These are phyloP conservation scores for Fusarium sp. DNA, from an alignment of 2,329 filamentous ascomycete genomes.

Conservation along the genomic window DNA sequence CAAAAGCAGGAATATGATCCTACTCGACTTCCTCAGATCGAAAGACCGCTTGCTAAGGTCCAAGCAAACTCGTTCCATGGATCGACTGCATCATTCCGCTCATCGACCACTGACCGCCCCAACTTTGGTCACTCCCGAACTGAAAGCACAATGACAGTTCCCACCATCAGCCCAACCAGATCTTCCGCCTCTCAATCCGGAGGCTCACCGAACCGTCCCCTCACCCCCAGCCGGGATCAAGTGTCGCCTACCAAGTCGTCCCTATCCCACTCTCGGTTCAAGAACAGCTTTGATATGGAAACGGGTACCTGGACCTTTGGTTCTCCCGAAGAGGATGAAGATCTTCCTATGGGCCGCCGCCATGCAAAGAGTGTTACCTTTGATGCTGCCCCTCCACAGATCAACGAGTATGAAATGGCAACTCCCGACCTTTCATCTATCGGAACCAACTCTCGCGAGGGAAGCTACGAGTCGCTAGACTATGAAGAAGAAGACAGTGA, in stretches of 20 bases:
- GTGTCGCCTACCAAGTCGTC: slow-evolving; percentile 90
- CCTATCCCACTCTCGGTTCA: slow-evolving; percentile 75
- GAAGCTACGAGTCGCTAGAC: slow-evolving; percentile 89
- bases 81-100: slow-evolving; percentile 66
- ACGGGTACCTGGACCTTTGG: slow-evolving; percentile 76
- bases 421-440: slow-evolving; percentile 96
- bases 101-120: slow-evolving; percentile 57
- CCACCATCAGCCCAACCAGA: slow-evolving; percentile 67
- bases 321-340: slow-evolving; percentile 66
- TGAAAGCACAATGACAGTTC: slow-evolving; percentile 67
- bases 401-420: slow-evolving; percentile 98
- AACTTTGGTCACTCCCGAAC: slow-evolving; percentile 59
- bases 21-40: slow-evolving; percentile 77
- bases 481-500: slow-evolving; percentile 78
- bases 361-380: slow-evolving; percentile 98
- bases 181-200: slow-evolving; percentile 52
- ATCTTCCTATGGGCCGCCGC: slow-evolving; percentile 74
- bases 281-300: slow-evolving; percentile 76
- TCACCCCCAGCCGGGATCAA: slow-evolving; percentile 75
- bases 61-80: slow-evolving; percentile 75
- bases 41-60: slow-evolving; percentile 82
- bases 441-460: slow-evolving; percentile 88
- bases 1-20: slow-evolving; percentile 94
- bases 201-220: slow-evolving; percentile 43
- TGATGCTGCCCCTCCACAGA: slow-evolving; percentile 88